These are phyloP conservation scores for Pseudomassariella vexata DNA, from an alignment of 2,329 filamentous ascomycete species.

Conservation along the genomic window DNA sequence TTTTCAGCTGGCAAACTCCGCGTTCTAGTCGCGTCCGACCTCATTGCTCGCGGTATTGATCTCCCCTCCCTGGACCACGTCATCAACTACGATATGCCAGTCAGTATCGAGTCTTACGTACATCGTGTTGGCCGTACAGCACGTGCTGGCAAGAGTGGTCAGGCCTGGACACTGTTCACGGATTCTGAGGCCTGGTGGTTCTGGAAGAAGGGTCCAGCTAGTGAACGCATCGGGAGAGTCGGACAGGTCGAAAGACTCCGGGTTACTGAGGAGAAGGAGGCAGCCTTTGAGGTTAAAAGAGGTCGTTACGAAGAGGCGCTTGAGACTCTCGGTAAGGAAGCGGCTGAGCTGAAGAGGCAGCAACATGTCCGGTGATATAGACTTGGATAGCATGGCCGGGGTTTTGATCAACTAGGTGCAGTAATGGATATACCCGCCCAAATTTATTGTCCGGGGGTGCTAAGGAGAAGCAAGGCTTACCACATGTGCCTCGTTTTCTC, in stretches of 20 bases:
- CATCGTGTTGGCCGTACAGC: constrained; percentile 91
- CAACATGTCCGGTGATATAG: no score
- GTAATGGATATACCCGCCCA: no score
- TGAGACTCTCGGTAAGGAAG: constrained; percentile 56
- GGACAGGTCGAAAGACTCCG: constrained; percentile 42
- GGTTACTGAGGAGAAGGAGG: constrained; percentile 29
- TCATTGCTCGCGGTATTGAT: constrained; percentile 88
- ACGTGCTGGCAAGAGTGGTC: constrained; percentile 67
- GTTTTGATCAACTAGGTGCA: no score
- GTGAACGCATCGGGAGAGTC: constrained; percentile 39
- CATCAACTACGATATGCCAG: constrained; percentile 88
- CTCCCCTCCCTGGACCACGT: constrained; percentile 74
- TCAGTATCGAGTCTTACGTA: constrained; percentile 75
- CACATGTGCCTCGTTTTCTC: no score
- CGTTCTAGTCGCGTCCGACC: constrained; percentile 83
- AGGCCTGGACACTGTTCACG: constrained; percentile 81
- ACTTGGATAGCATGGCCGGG: no score
- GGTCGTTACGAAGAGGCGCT: constrained; percentile 51
- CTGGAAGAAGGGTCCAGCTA: constrained; percentile 70
- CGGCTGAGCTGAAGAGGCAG: no score
- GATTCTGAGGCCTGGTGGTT: constrained; percentile 88
- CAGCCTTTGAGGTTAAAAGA: constrained; percentile 42
- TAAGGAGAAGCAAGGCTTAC: no score
- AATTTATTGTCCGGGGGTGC: no score
- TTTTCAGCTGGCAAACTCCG: constrained; percentile 59